Conservation (phyloP, 2,329 filamentous ascomycete species). For the Botrytis byssoidea region DNA sequence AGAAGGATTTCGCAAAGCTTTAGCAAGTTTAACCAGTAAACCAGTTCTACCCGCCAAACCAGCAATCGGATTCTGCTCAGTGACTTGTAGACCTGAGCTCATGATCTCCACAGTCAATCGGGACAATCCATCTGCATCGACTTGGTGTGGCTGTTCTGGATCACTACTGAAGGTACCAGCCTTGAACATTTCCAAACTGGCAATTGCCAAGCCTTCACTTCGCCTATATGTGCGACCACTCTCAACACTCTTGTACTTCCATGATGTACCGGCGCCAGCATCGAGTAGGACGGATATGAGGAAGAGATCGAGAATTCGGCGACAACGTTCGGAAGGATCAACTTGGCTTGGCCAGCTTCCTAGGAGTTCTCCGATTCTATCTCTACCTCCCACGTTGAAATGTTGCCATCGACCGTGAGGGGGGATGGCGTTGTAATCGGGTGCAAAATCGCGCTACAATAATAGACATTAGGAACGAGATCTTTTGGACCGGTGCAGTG, state of each 20-base stretch:
- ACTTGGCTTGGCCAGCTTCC: slow-evolving; percentile 64
- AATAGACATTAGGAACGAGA: background rate
- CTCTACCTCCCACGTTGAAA: slow-evolving; percentile 75
- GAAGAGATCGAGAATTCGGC: slow-evolving; percentile 75
- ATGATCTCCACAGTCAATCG: slow-evolving; percentile 72
- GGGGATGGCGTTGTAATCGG: slow-evolving; percentile 71
- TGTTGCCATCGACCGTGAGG: slow-evolving; percentile 85
- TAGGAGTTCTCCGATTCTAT: slow-evolving; percentile 69
- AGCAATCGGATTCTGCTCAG: slow-evolving; percentile 74
- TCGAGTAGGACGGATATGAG: slow-evolving; percentile 79
- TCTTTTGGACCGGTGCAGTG: background rate
- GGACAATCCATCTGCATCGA: slow-evolving; percentile 79
- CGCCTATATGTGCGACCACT: slow-evolving; percentile 79
- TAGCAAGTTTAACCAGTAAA: slow-evolving; percentile 71
- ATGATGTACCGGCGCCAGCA: slow-evolving; percentile 83
- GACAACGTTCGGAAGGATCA: slow-evolving; percentile 71
- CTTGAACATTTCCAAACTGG: slow-evolving; percentile 88
- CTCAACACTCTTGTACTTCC: slow-evolving; percentile 90
- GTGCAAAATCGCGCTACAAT: slow-evolving; percentile 64
- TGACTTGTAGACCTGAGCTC: slow-evolving; percentile 80
- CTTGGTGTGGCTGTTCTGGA: slow-evolving; percentile 76
- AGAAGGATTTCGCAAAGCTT: slow-evolving; percentile 74
- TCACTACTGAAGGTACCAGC: slow-evolving; percentile 84
- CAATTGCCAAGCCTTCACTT: slow-evolving; percentile 82
- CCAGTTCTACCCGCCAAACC: slow-evolving; percentile 82